phyloP scores from a whole-genome alignment of 1,284 basidiomycete genomes.

The Boletellus deceptivus region DNA sequence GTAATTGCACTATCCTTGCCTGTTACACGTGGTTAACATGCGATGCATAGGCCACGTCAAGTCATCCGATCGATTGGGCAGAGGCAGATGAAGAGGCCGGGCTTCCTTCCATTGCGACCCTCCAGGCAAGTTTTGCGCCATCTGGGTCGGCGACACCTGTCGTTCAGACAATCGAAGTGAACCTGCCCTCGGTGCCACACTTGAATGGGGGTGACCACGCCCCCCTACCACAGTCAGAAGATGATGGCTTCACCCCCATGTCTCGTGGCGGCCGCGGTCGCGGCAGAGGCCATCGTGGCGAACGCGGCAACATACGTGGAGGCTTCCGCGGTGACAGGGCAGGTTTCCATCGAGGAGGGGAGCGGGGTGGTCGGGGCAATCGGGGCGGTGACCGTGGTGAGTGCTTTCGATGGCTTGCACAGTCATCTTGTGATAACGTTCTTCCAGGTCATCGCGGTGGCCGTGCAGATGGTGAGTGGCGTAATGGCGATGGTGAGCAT shows the following conservation, averaged over 20 bases:
- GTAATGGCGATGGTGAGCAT: constrained; percentile 37
- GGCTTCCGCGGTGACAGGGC: constrained; percentile 37
- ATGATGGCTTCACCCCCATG: constrained; percentile 62
- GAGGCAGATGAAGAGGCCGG: constrained; percentile 51
- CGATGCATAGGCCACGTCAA: constrained; percentile 17
- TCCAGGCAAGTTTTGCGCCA: constrained; percentile 51
- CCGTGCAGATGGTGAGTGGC: constrained; percentile 38
- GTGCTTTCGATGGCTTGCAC: constrained; percentile 1
- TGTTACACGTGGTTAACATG: constrained; percentile 6
- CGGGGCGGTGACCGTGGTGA: constrained; percentile 43
- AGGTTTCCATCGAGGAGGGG: constrained; percentile 38
- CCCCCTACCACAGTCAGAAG: constrained; percentile 39
- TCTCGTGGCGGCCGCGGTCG: constrained; percentile 41
- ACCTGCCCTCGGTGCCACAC: constrained; percentile 29
- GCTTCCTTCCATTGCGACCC: constrained; percentile 54
- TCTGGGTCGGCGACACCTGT: constrained; percentile 56
- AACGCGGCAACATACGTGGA: constrained; percentile 37
- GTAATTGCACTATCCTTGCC: constrained; percentile 1
- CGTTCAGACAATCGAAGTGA: constrained; percentile 39
- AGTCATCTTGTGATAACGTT: not conserved
- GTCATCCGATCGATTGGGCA: constrained; percentile 54
- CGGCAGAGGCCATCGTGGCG: constrained; percentile 42
- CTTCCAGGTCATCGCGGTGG: constrained; percentile 36
- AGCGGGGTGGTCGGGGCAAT: constrained; percentile 39
- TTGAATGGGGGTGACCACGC: constrained; percentile 30